These are phyloP conservation scores for Scenedesmus sp. DNA, from an alignment of 163 green algal species.

Conservation along the genomic window DNA sequence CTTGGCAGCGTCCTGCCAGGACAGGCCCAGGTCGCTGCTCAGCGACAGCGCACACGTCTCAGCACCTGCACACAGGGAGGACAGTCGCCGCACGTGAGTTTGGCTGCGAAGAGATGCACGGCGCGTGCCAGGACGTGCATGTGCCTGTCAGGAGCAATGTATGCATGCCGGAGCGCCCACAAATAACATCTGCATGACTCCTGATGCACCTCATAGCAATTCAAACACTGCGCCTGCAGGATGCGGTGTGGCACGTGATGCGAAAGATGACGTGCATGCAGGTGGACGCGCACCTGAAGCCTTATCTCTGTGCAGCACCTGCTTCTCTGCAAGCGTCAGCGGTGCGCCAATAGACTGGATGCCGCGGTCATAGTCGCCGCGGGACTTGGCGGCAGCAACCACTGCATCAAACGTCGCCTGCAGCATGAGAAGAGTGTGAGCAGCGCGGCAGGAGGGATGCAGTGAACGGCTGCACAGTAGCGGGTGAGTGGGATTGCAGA, in stretches of 20 bases:
- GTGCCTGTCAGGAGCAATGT: too few relatives aligned
- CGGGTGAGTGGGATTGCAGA: not conserved
- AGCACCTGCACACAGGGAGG: constrained; percentile 16
- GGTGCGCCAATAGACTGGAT: constrained; percentile 28
- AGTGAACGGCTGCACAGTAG: too few relatives aligned
- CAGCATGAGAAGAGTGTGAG: too few relatives aligned
- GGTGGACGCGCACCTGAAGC: not conserved
- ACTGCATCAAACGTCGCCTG: constrained; percentile 46
- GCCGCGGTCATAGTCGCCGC: constrained; percentile 47
- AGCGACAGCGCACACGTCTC: constrained; percentile 45
- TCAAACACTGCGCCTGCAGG: too few relatives aligned
- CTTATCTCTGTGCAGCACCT: constrained; percentile 53
- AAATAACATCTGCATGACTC: too few relatives aligned
- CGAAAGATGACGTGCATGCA: not conserved
- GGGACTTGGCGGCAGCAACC: constrained; percentile 45
- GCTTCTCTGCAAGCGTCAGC: constrained; percentile 9
- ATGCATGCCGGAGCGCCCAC: too few relatives aligned
- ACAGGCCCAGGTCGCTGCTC: constrained; percentile 20
- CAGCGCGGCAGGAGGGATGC: too few relatives aligned
- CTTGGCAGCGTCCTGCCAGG: constrained; percentile 7
- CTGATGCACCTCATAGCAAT: too few relatives aligned
- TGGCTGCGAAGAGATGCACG: not conserved
- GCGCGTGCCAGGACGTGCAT: too few relatives aligned
- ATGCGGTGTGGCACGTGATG: not conserved
- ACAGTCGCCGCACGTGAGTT: not conserved